Base-by-base conservation (phyloP, 192 early-diverging fungal genomes). In the Coemansia aciculifera region DNA sequence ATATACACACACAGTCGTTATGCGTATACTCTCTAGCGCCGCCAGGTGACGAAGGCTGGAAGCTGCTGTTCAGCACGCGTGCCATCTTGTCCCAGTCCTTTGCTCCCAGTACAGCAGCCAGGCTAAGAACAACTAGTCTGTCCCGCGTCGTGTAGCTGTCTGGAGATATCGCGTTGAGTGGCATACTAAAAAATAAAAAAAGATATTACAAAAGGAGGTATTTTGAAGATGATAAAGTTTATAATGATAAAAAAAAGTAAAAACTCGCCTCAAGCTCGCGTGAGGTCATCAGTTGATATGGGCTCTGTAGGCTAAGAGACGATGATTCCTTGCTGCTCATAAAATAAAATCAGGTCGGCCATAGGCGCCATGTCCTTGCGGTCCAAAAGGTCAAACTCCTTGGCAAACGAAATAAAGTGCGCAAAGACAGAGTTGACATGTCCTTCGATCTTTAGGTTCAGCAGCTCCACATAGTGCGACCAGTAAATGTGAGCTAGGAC, bases 391-490 rank as follows among this genome's bases (percentile, higher is more conserved):
- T 97, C 95, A 86, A 97, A 99, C 73, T 95, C 95, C 66, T 87
- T 88, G 24, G 88, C 88, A 83, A 99, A 99, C 11, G 92, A 92
- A 38, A 94, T 86, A 76, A 99, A 93, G 70, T 99, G 95, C 1
- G 97, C 93, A 88, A 96, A 96, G 13, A 99, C 83, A 2, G 97
- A 93, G 86, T 99, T 99, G 66, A 97, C 87, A 71, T 99, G 97
- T 0, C 87, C 87, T 68, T 99, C 95, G 44, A 91, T 88, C 37
- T 84, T 85, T 32, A 97, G 74, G 71, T 89, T 89, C 37, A 97
- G 80, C 38, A 99, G 85, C 71, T 91, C 89, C 56, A 91, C 90
- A 65, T 93, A 96, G 75, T 99, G 97, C 11, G 86, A 71, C 78
- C 93, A 90, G 75, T 96, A 99, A 38, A 99, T 94, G 74, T 99